Percentiles rank a stretch among this genome's conserved stretches.
Evolutionary conservation across 306 rosid genomes (phyloP).

Genomic region (Mucuna pruriens): DNA sequence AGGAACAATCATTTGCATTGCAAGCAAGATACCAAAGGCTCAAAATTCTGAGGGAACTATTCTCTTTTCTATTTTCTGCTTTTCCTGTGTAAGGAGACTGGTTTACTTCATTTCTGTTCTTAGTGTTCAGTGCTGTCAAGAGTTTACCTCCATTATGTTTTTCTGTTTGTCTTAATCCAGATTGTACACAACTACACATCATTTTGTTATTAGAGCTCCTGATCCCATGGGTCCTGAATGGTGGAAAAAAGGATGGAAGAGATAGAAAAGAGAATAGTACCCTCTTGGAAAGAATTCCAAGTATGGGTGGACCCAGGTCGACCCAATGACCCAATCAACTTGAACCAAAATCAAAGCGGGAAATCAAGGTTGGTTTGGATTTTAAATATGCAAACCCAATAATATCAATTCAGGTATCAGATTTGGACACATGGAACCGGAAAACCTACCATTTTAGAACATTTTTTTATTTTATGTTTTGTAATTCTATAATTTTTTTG

Average conservation of each 20-base stretch:
- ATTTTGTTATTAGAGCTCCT: not conserved
- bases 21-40: not conserved
- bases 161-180: not conserved
- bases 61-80: not conserved
- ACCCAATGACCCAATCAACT: too few relatives aligned
- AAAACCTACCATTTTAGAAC: too few relatives aligned
- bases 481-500: too few relatives aligned
- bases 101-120: slow-evolving; percentile 9
- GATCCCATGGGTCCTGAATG: not conserved
- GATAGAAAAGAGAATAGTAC: not conserved
- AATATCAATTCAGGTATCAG: too few relatives aligned
- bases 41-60: not conserved
- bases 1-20: not conserved
- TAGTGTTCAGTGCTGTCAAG: slow-evolving; percentile 9
- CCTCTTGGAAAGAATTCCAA: not conserved
- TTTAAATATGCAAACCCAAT: too few relatives aligned
- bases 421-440: too few relatives aligned
- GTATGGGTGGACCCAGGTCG: too few relatives aligned
- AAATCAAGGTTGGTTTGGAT: too few relatives aligned
- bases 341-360: too few relatives aligned
- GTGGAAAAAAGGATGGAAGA: not conserved
- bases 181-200: not conserved
- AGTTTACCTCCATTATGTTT: not conserved
- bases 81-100: slow-evolving; percentile 8
- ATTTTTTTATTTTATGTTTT: too few relatives aligned